These are phyloP conservation scores for Larix kaempferi DNA, from an alignment of 75 land plant species.

Conservation along the genomic window DNA sequence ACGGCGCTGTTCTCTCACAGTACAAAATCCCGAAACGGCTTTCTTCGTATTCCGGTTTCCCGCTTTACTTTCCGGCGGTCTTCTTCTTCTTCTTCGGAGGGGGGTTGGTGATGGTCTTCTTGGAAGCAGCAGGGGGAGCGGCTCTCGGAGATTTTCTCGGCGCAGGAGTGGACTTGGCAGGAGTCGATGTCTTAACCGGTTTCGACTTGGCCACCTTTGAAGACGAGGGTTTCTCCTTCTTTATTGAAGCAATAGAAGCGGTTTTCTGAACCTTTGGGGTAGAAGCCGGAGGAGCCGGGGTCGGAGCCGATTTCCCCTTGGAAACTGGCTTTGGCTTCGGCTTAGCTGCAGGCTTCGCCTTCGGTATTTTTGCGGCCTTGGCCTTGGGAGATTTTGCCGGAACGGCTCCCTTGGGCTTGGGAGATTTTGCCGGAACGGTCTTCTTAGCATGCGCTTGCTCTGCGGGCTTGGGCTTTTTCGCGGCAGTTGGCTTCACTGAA, in stretches of 20 bases:
- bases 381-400: too few species aligned
- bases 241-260: too few species aligned
- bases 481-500: slow-evolving; percentile 4
- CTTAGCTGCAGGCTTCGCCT: background rate
- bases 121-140: background rate
- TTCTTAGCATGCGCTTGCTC: too few species aligned
- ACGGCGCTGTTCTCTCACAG: too few species aligned
- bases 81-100: too few species aligned
- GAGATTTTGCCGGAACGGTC: too few species aligned
- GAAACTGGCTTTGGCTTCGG: background rate
- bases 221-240: too few species aligned
- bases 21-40: too few species aligned
- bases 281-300: slow-evolving; percentile 6
- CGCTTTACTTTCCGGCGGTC: too few species aligned
- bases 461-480: background rate
- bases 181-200: background rate
- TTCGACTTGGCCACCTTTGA: background rate
- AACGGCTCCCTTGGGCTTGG: background rate
- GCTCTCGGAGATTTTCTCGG: background rate
- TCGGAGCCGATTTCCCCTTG: slow-evolving; percentile 5
- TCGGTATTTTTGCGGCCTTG: background rate
- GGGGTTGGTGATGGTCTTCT: too few species aligned
- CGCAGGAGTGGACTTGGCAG: background rate
- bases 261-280: background rate
- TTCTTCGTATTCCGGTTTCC: too few species aligned